phyloP scores from a whole-genome alignment of 305 asterid species.

The Rubia peregrina region DNA sequence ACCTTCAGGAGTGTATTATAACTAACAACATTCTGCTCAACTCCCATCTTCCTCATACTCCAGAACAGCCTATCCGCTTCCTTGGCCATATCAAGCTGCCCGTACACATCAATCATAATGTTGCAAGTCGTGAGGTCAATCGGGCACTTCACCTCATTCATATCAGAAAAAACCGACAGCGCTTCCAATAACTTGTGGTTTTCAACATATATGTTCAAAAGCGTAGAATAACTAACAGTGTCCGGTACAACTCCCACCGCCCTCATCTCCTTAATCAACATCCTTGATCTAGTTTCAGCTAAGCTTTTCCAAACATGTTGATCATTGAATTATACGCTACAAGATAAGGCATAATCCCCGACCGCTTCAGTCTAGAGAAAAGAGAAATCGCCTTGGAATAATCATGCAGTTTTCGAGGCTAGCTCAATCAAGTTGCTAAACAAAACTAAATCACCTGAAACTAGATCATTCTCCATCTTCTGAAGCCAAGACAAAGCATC shows the following conservation, averaged over 20 bases:
- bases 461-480: constrained; percentile 76
- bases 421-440: constrained; percentile 82
- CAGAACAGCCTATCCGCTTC: constrained; percentile 89
- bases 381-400: constrained; percentile 79
- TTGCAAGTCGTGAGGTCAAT: constrained; percentile 81
- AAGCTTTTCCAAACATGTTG: constrained; percentile 94
- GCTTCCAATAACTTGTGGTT: constrained; percentile 73
- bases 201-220: constrained; percentile 65
- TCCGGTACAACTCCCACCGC: constrained; percentile 54
- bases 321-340: constrained; percentile 85
- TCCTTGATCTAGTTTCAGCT: constrained; percentile 66
- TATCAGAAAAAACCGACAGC: constrained; percentile 57
- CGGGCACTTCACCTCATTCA: constrained; percentile 55
- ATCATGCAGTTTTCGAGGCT: constrained; percentile 71
- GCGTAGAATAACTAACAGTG: constrained; percentile 73
- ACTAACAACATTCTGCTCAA: constrained; percentile 82
- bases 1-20: constrained; percentile 82
- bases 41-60: constrained; percentile 79
- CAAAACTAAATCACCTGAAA: constrained; percentile 72
- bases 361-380: constrained; percentile 62
- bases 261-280: constrained; percentile 63
- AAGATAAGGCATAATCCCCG: constrained; percentile 73
- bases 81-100: constrained; percentile 90
- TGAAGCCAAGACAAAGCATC: constrained; percentile 92
- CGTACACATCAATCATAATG: constrained; percentile 92